Conservation (phyloP, 441 rosid species). For the Croton setiger region DNA sequence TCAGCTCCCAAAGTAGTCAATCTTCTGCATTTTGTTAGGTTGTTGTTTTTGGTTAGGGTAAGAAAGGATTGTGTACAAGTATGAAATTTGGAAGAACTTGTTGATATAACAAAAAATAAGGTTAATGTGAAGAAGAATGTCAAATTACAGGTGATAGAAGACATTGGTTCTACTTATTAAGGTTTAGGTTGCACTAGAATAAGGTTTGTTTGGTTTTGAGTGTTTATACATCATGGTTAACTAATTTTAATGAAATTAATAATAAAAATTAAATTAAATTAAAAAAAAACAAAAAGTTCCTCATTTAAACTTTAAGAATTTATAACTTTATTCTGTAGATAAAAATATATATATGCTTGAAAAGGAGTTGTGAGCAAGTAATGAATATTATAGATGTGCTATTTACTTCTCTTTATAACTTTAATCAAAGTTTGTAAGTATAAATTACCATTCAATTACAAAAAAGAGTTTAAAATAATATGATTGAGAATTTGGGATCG, state of each 20-base stretch:
- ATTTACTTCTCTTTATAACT: too few relatives aligned
- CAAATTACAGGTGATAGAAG: background rate
- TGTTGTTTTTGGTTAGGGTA: background rate
- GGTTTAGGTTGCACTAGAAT: background rate
- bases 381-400: too few relatives aligned
- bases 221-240: too few relatives aligned
- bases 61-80: slow-evolving; percentile 31
- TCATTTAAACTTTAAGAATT: background rate
- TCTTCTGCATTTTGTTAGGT: slow-evolving; percentile 33
- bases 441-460: too few relatives aligned
- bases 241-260: too few relatives aligned
- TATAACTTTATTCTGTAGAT: background rate
- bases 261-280: too few relatives aligned
- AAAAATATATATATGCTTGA: background rate
- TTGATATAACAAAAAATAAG: slow-evolving; percentile 13
- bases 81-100: slow-evolving; percentile 9
- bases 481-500: too few relatives aligned
- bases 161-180: slow-evolving; percentile 10
- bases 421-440: too few relatives aligned
- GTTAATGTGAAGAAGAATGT: slow-evolving; percentile 12
- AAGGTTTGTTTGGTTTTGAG: too few relatives aligned
- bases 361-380: too few relatives aligned
- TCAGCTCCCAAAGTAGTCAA: slow-evolving; percentile 38
- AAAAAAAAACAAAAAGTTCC: too few relatives aligned
- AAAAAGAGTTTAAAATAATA: too few relatives aligned